Evolutionary conservation across 2,329 filamentous ascomycete genomes (phyloP), one percentile per base, ranked within the genome.

Genomic region (Venturia carpophila): DNA sequence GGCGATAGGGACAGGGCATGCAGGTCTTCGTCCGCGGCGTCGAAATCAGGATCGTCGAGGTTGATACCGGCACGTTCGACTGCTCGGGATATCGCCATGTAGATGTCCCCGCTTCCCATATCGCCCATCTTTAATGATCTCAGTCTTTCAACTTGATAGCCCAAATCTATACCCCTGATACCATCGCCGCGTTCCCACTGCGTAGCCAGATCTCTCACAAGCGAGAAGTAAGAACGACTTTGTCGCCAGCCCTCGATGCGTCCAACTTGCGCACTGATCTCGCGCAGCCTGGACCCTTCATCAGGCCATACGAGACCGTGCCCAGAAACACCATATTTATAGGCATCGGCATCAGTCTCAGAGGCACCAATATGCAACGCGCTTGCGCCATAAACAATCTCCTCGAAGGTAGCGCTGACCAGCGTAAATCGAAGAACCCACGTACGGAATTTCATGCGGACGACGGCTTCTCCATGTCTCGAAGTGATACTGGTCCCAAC

Each of bases 271-370:
- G 92, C 93, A 19, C 92, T 90, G 45, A 99, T 83, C 76, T 99
- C 94, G 71, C 87, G 88, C 70, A 89, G 84, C 76, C 91, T 93
- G 9, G 88, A 83, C 49, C 81, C 79, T 65, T 97, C 91, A 71
- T 96, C 91, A 3, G 88, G 79, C 94, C 94, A 99, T 42, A 99
- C 93, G 73, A 96, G 97, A 49, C 94, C 94, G 73, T 97, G 94
- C 0, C 93, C 93, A 15, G 84, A 84, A 15, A 90, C 81, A 5
- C 83, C 83, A 3, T 83, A 82, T 24, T 71, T 70, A 13, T 64
- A 69, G 49, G 71, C 70, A 41, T 73, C 73, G 1, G 68, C 69
- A 49, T 79, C 77, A 1, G 71, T 75, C 71, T 92, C 90, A 69
- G 91, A 88, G 15, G 87, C 85, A 5, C 90, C 90, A 66, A 96